Conservation (phyloP, 495 filamentous ascomycete genomes). For the Xeromyces bisporus region DNA sequence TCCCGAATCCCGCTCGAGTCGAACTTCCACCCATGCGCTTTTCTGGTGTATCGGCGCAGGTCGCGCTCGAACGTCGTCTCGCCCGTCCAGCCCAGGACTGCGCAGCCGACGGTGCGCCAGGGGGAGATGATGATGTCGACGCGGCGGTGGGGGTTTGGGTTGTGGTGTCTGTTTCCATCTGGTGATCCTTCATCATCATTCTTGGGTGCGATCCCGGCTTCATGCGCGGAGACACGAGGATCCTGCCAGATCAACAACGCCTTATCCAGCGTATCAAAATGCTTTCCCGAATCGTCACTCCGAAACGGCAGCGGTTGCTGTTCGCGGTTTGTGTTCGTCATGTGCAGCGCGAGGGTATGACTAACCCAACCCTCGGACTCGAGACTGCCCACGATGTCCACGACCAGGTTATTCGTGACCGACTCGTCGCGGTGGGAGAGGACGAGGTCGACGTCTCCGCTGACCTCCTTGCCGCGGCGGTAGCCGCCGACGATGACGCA, state of each 20-base stretch:
- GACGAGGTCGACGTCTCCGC: slow-evolving; percentile 75
- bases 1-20: slow-evolving; percentile 75
- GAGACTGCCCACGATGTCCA: slow-evolving; percentile 48
- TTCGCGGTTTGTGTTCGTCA: slow-evolving; percentile 47
- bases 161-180: slow-evolving; percentile 18
- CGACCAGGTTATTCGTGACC: slow-evolving; percentile 47
- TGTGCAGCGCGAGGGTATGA: slow-evolving; percentile 57
- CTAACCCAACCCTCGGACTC: slow-evolving; percentile 58
- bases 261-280: slow-evolving; percentile 80
- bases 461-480: slow-evolving; percentile 55
- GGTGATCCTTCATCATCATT: background rate
- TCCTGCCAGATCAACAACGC: slow-evolving; percentile 89
- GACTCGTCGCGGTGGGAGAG: slow-evolving; percentile 59
- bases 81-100: slow-evolving; percentile 74
- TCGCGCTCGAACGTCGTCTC: slow-evolving; percentile 85
- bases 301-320: slow-evolving; percentile 48
- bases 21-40: slow-evolving; percentile 61
- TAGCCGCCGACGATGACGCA: slow-evolving; percentile 73
- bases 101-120: slow-evolving; percentile 77
- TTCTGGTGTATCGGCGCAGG: slow-evolving; percentile 62
- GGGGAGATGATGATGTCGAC: slow-evolving; percentile 91
- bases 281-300: slow-evolving; percentile 13
- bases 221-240: slow-evolving; percentile 24
- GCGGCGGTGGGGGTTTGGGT: slow-evolving; percentile 61
- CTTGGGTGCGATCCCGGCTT: background rate